Percentiles rank a stretch among this genome's conserved stretches.
Evolutionary conservation across 2,329 filamentous ascomycete species (phyloP).

Genomic region (Fusarium sambucinum): DNA sequence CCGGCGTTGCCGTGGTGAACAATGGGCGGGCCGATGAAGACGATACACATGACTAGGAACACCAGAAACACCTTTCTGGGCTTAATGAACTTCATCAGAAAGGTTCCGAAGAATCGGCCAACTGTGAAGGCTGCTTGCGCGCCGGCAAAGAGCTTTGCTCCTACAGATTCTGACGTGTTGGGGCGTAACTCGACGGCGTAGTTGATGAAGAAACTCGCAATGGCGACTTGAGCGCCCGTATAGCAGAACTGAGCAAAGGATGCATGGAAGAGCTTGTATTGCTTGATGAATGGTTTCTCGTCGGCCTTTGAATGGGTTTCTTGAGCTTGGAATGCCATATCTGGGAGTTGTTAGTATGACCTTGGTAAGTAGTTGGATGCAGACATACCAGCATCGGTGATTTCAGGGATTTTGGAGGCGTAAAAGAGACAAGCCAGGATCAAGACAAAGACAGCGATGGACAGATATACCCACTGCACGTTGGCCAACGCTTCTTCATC

Average conservation of each 20-base stretch:
- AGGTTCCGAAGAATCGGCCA: conserved; percentile 76
- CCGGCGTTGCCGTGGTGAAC: conserved; percentile 61
- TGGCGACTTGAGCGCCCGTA: conserved; percentile 76
- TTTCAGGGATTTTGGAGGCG: conserved; percentile 75
- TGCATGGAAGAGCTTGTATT: conserved; percentile 81
- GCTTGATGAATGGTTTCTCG: conserved; percentile 74
- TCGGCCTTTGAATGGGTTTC: conserved; percentile 66
- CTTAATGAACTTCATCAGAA: conserved; percentile 73
- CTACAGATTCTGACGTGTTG: conserved; percentile 62
- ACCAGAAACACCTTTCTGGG: conserved; percentile 76
- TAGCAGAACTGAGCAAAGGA: conserved; percentile 84
- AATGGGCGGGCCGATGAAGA: conserved; percentile 69
- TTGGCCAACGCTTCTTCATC: conserved; percentile 69
- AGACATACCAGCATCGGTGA: conserved; percentile 64
- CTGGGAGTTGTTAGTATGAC: conserved; percentile 53
- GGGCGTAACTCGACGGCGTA: conserved; percentile 73
- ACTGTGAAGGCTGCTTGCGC: conserved; percentile 79
- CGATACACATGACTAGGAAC: conserved; percentile 73
- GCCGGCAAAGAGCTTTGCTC: conserved; percentile 77
- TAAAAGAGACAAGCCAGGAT: conserved; percentile 75
- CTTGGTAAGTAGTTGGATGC: too few species aligned
- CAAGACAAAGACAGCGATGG: conserved; percentile 78
- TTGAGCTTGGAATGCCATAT: conserved; percentile 72
- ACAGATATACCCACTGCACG: conserved; percentile 82
- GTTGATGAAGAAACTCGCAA: conserved; percentile 79